Conservation (phyloP, 768 basidiomycete genomes). For the Multifurca ochricompacta region DNA sequence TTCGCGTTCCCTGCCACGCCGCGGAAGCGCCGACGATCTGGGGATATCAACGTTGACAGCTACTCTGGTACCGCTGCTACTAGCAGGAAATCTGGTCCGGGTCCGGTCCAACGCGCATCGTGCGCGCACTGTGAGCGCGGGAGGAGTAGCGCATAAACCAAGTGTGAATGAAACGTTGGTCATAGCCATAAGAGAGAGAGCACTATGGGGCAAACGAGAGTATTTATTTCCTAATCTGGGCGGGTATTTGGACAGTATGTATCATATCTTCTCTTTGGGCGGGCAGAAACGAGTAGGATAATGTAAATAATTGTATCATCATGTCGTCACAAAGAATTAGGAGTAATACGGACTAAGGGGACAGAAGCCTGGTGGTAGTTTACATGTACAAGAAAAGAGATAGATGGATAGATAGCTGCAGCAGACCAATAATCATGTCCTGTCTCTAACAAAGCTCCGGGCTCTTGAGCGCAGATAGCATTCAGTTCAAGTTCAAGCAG, state of each 20-base stretch:
- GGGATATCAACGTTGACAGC: not conserved
- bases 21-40: conserved; percentile 5
- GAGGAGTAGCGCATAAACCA: not conserved
- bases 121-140: conserved; percentile 10
- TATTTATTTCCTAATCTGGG: not conserved
- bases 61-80: not conserved
- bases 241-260: not conserved
- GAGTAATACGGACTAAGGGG: not conserved
- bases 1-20: conserved; percentile 8
- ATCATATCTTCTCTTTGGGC: too few relatives aligned
- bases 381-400: not conserved
- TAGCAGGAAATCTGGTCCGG: not conserved
- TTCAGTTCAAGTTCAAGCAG: too few relatives aligned
- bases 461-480: too few relatives aligned
- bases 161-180: not conserved
- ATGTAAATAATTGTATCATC: not conserved
- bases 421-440: not conserved
- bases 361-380: not conserved
- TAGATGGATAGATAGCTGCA: not conserved
- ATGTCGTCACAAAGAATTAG: not conserved
- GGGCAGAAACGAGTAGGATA: not conserved
- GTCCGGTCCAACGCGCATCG: not conserved
- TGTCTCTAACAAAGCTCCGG: not conserved
- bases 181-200: not conserved
- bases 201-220: not conserved